A percentile compares a stretch with the other conserved stretches of the same genome.
Evolutionary conservation across 306 rosid species (phyloP).

Genomic region (Rosa lucieae): DNA sequence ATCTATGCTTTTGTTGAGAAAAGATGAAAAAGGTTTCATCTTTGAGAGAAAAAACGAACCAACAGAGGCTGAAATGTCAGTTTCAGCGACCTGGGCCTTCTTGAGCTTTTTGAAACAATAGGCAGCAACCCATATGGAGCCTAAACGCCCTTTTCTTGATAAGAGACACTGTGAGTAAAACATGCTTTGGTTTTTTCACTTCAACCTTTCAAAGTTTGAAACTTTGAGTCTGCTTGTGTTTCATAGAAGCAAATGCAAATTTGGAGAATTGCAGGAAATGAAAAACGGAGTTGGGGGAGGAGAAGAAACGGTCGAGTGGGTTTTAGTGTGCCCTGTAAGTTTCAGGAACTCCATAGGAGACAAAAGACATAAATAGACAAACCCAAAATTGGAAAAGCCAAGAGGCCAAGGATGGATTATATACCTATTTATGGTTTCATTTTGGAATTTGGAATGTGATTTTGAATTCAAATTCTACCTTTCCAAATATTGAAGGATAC

Average conservation of each 20-base stretch:
- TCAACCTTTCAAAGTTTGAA: neutral
- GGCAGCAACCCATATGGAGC: conserved; percentile 75
- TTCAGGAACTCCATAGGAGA: neutral
- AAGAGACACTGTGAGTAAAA: conserved; percentile 43
- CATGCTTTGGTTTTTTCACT: conserved; percentile 27
- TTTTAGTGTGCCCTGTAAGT: conserved; percentile 1
- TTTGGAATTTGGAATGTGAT: neutral
- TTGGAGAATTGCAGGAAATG: neutral
- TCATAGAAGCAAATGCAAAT: neutral
- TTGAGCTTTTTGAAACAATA: conserved; percentile 64
- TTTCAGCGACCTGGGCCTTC: conserved; percentile 54
- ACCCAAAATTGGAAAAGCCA: neutral
- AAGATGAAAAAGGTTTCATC: neutral
- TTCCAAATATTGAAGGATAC: neutral
- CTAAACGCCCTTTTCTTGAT: conserved; percentile 44
- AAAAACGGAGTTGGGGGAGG: neutral
- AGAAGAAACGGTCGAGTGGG: conserved; percentile 14
- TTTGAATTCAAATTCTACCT: neutral
- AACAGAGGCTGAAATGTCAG: conserved; percentile 63
- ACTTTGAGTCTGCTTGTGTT: neutral
- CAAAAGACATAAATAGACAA: neutral
- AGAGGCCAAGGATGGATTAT: too few species aligned
- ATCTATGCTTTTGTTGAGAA: neutral
- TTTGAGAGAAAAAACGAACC: conserved; percentile 50
- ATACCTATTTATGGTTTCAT: too few species aligned